Conservation (phyloP, 306 rosid species). For the Crataegus laevigata region DNA sequence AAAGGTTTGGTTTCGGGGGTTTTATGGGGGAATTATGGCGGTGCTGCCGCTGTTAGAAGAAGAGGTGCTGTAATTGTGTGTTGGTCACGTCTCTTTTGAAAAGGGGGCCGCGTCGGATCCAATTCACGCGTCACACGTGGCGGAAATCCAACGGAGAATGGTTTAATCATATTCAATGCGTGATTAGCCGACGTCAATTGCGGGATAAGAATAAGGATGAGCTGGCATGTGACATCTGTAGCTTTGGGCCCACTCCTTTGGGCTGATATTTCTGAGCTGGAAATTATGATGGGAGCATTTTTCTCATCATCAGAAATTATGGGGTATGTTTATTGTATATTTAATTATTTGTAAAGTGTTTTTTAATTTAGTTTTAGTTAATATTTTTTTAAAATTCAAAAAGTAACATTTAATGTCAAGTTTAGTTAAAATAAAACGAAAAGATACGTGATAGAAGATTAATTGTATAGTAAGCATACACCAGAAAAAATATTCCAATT, state of each 20-base stretch:
- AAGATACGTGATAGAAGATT: too few species aligned
- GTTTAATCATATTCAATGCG: background rate
- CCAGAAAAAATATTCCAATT: too few species aligned
- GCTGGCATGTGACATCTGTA: background rate
- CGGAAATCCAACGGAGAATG: background rate
- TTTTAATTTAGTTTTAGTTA: too few species aligned
- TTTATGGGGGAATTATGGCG: background rate
- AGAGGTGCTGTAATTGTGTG: background rate
- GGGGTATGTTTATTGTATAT: too few species aligned
- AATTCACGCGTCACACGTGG: slow-evolving; percentile 35
- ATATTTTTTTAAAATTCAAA: too few species aligned
- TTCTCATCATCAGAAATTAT: too few species aligned
- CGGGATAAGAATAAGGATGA: slow-evolving; percentile 24
- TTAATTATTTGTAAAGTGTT: too few species aligned
- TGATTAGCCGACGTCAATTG: slow-evolving; percentile 21
- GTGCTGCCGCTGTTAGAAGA: background rate
- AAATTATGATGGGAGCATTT: background rate
- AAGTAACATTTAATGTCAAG: too few species aligned
- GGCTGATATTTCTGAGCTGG: background rate
- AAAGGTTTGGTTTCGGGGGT: background rate
- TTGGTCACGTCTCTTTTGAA: background rate
- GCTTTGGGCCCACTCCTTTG: background rate
- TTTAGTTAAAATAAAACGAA: too few species aligned
- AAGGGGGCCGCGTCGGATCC: slow-evolving; percentile 13
- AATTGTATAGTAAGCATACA: too few species aligned